phyloP scores from a whole-genome alignment of 2,329 filamentous ascomycete genomes.

The Stemphylium lycopersici region DNA sequence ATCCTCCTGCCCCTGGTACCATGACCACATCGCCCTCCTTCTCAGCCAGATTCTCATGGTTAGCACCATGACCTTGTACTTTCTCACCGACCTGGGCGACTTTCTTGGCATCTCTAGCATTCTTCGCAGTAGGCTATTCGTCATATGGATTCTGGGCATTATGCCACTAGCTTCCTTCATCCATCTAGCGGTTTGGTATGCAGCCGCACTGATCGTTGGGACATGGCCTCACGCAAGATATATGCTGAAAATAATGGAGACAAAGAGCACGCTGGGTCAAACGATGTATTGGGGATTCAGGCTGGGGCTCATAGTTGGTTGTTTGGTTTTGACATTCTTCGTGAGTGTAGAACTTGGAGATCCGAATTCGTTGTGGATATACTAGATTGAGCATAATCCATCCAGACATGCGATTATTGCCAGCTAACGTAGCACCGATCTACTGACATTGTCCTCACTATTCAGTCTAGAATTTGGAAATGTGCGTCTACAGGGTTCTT shows the following conservation, averaged over 20 bases:
- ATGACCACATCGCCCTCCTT: constrained; percentile 23
- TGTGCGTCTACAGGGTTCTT: constrained; percentile 53
- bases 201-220: constrained; percentile 12
- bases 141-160: constrained; percentile 26
- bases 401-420: not conserved
- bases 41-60: constrained; percentile 24
- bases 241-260: not conserved
- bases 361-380: constrained; percentile 10
- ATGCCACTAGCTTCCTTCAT: constrained; percentile 24
- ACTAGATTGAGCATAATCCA: not conserved
- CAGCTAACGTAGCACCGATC: not conserved
- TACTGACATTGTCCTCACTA: not conserved
- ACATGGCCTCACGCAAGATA: not conserved
- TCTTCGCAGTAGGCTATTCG: constrained; percentile 25
- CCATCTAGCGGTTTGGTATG: constrained; percentile 26
- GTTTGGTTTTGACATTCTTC: constrained; percentile 24
- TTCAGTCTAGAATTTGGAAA: constrained; percentile 41
- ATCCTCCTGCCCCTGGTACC: constrained; percentile 22
- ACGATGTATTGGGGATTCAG: constrained; percentile 3
- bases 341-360: constrained; percentile 23
- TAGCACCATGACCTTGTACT: constrained; percentile 20
- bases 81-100: constrained; percentile 18
- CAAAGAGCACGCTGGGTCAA: not conserved
- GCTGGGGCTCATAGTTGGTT: constrained; percentile 12
- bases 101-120: constrained; percentile 28